These are phyloP conservation scores for Periconia sp. DNA, from an alignment of 2,329 filamentous ascomycete genomes.

Conservation along the genomic window DNA sequence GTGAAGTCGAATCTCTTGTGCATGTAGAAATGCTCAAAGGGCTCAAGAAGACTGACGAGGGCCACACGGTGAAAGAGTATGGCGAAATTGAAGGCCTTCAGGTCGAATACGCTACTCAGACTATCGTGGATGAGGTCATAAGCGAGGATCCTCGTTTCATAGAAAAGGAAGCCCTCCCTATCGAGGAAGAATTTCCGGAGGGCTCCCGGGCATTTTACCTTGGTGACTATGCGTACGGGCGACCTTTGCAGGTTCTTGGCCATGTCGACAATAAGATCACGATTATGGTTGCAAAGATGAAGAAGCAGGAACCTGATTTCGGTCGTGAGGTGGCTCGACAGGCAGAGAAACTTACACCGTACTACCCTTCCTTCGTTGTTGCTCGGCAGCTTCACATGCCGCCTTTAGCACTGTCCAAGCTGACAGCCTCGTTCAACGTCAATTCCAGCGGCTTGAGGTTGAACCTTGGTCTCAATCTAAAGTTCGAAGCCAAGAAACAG, in stretches of 20 bases:
- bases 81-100: slow-evolving; percentile 84
- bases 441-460: slow-evolving; percentile 80
- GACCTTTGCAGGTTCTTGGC: slow-evolving; percentile 80
- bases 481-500: slow-evolving; percentile 93
- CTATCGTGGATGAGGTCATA: slow-evolving; percentile 85
- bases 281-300: slow-evolving; percentile 75
- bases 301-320: slow-evolving; percentile 80
- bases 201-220: slow-evolving; percentile 89
- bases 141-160: slow-evolving; percentile 94
- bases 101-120: slow-evolving; percentile 88
- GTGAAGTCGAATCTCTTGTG: slow-evolving; percentile 84
- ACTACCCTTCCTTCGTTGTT: slow-evolving; percentile 87
- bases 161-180: slow-evolving; percentile 83
- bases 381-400: slow-evolving; percentile 82
- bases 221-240: slow-evolving; percentile 90
- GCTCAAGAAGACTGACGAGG: slow-evolving; percentile 86
- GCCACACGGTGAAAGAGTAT: slow-evolving; percentile 92
- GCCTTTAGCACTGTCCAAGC: slow-evolving; percentile 88
- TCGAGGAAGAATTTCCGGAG: slow-evolving; percentile 89
- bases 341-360: slow-evolving; percentile 74
- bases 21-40: slow-evolving; percentile 95
- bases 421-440: slow-evolving; percentile 92
- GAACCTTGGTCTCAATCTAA: slow-evolving; percentile 93
- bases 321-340: slow-evolving; percentile 73
- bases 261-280: slow-evolving; percentile 78